Evolutionary conservation across 805 yeast species (phyloP).

Genomic region (Lipomyces starkeyi): DNA sequence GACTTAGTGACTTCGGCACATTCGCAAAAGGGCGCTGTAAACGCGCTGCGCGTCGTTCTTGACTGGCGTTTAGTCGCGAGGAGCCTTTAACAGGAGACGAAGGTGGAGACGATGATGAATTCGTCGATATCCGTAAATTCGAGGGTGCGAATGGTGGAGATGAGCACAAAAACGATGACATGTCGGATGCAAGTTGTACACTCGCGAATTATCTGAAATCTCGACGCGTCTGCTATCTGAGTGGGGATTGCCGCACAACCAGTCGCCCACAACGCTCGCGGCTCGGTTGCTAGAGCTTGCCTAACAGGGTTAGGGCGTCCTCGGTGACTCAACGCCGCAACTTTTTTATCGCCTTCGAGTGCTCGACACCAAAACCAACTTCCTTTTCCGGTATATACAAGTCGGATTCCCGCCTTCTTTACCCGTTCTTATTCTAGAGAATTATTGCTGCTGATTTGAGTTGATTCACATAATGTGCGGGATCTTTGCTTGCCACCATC

Average conservation of each 20-base stretch:
- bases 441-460: neutral
- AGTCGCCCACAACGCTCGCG: too few species aligned
- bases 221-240: neutral
- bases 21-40: slow-evolving; percentile 27
- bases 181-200: neutral
- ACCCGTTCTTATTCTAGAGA: neutral
- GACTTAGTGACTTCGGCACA: slow-evolving; percentile 5
- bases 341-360: slow-evolving; percentile 3
- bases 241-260: too few species aligned
- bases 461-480: slow-evolving; percentile 76
- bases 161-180: slow-evolving; percentile 1
- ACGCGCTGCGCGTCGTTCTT: slow-evolving; percentile 17
- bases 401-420: neutral
- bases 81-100: slow-evolving; percentile 10
- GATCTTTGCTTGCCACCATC: slow-evolving; percentile 90
- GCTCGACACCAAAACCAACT: neutral
- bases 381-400: neutral
- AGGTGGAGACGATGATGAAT: slow-evolving; percentile 4
- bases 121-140: slow-evolving; percentile 1
- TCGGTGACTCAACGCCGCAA: slow-evolving; percentile 8
- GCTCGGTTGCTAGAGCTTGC: too few species aligned
- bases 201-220: neutral
- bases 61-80: neutral
- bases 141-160: slow-evolving; percentile 14
- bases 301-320: neutral